These are phyloP conservation scores for Lathyrus sativus DNA, from an alignment of 306 rosid species.

Conservation along the genomic window DNA sequence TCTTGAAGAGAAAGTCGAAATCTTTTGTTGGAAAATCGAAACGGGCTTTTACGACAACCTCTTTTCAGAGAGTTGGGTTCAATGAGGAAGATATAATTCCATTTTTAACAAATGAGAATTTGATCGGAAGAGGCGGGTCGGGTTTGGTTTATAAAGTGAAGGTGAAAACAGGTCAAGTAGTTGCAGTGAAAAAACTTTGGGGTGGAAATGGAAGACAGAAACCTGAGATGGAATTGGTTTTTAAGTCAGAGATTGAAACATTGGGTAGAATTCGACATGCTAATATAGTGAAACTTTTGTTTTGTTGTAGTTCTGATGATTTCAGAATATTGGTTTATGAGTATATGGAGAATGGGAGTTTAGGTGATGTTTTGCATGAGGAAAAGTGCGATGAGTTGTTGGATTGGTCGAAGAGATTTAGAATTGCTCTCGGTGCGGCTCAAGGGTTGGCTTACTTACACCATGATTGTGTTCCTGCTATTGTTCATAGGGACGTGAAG, in stretches of 20 bases:
- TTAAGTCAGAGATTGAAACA: slow-evolving; percentile 71
- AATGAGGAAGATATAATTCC: slow-evolving; percentile 65
- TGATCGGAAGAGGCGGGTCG: slow-evolving; percentile 74
- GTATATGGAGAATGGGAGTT: slow-evolving; percentile 78
- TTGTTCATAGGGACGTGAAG: slow-evolving; percentile 87
- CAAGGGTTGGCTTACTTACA: slow-evolving; percentile 76
- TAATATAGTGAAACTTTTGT: slow-evolving; percentile 73
- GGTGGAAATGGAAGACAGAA: slow-evolving; percentile 34
- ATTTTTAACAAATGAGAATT: slow-evolving; percentile 45
- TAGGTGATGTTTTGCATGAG: slow-evolving; percentile 68
- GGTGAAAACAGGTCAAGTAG: slow-evolving; percentile 59
- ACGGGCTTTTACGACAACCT: slow-evolving; percentile 40
- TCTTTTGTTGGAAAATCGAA: slow-evolving; percentile 41
- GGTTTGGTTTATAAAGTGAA: slow-evolving; percentile 64
- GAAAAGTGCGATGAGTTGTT: slow-evolving; percentile 42
- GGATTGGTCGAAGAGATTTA: slow-evolving; percentile 58
- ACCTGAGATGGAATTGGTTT: slow-evolving; percentile 48
- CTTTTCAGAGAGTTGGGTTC: slow-evolving; percentile 65
- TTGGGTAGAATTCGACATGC: slow-evolving; percentile 75
- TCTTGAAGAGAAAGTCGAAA: slow-evolving; percentile 39
- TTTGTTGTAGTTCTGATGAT: slow-evolving; percentile 64
- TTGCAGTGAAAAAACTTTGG: slow-evolving; percentile 78
- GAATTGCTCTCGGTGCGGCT: slow-evolving; percentile 68
- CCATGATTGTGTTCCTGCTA: slow-evolving; percentile 70
- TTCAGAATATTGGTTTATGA: slow-evolving; percentile 66